Conservation (phyloP, 257 asterid genomes). For the Nemophila menziesii region DNA sequence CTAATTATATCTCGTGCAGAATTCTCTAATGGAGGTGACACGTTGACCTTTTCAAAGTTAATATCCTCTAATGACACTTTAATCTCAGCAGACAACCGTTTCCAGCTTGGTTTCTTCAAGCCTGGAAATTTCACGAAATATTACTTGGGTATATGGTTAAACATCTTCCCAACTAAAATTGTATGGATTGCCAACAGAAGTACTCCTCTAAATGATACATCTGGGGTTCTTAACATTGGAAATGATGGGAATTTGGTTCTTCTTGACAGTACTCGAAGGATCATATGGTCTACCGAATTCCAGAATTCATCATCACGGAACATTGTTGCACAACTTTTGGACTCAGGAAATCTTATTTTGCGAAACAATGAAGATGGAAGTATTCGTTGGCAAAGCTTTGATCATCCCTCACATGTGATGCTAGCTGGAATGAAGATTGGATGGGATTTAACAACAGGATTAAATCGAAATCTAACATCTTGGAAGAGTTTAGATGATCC, state of each 20-base stretch:
- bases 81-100: slow-evolving; percentile 15
- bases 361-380: slow-evolving; percentile 15
- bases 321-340: slow-evolving; percentile 19
- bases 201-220: slow-evolving; percentile 6
- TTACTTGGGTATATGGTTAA: slow-evolving; percentile 27
- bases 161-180: background rate
- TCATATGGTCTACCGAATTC: slow-evolving; percentile 16
- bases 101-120: slow-evolving; percentile 19
- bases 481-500: slow-evolving; percentile 33
- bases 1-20: background rate
- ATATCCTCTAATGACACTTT: background rate
- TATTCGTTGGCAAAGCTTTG: slow-evolving; percentile 24
- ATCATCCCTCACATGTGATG: slow-evolving; percentile 18
- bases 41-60: background rate
- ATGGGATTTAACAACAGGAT: slow-evolving; percentile 14
- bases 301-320: background rate
- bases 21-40: background rate
- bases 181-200: slow-evolving; percentile 23
- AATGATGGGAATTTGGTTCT: slow-evolving; percentile 11
- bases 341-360: slow-evolving; percentile 29
- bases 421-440: slow-evolving; percentile 29
- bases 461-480: slow-evolving; percentile 13
- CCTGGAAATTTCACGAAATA: slow-evolving; percentile 7
- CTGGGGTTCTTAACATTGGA: slow-evolving; percentile 1
- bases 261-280: background rate